phyloP scores from a whole-genome alignment of 2,329 filamentous ascomycete genomes.

The Fusarium camptoceras region DNA sequence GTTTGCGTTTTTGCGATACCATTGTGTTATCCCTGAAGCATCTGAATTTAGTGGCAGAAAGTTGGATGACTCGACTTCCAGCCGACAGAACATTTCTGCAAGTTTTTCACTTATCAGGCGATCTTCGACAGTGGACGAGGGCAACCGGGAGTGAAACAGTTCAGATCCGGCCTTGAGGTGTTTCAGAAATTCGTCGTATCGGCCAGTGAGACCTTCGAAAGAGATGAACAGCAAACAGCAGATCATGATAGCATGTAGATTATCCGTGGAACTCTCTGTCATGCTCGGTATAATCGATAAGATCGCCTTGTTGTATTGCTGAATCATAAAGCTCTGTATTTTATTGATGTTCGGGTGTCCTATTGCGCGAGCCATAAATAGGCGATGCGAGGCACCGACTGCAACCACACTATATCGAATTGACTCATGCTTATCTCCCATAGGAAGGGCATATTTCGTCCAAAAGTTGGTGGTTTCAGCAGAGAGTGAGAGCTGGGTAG shows the following conservation, averaged over 20 bases:
- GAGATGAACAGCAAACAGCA: constrained; percentile 1
- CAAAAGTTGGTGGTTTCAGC: not conserved
- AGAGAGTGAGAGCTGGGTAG: not conserved
- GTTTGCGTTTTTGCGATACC: not conserved
- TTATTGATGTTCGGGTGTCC: not conserved
- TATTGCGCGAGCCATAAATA: not conserved
- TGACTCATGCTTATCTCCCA: not conserved
- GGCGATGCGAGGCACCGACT: not conserved
- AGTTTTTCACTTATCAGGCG: not conserved
- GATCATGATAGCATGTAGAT: not conserved
- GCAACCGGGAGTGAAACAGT: not conserved
- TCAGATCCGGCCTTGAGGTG: not conserved
- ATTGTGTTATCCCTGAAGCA: not conserved
- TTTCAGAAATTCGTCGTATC: not conserved
- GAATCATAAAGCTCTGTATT: not conserved
- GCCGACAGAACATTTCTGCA: not conserved
- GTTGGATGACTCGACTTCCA: constrained; percentile 2
- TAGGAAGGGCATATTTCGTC: not conserved
- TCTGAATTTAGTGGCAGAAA: not conserved
- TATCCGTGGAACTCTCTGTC: not conserved
- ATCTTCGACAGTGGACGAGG: not conserved
- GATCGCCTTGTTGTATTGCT: constrained; percentile 3
- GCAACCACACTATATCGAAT: constrained; percentile 3
- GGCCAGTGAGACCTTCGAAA: constrained; percentile 1
- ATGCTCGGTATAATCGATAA: not conserved